phyloP scores from a whole-genome alignment of 148 eudicot genomes.

The Cornus controversa region DNA sequence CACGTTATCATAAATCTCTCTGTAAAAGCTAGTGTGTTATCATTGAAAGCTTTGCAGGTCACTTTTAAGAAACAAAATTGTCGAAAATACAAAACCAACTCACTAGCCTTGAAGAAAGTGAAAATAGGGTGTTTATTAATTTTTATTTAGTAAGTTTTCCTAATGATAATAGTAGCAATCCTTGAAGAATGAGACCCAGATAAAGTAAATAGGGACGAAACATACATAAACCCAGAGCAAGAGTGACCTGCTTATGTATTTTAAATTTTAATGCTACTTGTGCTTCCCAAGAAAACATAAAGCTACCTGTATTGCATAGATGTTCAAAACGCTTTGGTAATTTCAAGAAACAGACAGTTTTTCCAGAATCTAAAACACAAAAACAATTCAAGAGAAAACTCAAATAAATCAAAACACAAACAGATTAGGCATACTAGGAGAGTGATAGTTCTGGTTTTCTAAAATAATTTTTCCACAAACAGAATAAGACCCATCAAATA shows the following conservation, averaged over 20 bases:
- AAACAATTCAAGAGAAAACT: not conserved
- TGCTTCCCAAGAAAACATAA: slow-evolving; percentile 2
- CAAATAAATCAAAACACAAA: not conserved
- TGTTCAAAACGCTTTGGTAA: not conserved
- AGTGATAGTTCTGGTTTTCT: not conserved
- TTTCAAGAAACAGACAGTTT: slow-evolving; percentile 6
- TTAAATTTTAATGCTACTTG: not conserved
- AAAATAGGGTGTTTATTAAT: not conserved
- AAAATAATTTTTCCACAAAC: too few species aligned
- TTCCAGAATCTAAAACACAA: not conserved
- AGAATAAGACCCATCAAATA: too few species aligned
- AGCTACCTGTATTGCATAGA: not conserved
- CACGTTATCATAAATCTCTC: not conserved
- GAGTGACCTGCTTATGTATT: slow-evolving; percentile 3
- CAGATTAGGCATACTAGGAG: not conserved
- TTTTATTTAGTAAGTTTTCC: not conserved
- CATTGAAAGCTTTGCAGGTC: not conserved
- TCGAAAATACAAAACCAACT: not conserved
- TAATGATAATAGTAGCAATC: not conserved
- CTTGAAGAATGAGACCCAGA: not conserved
- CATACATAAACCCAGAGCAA: slow-evolving; percentile 11
- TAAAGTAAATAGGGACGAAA: not conserved
- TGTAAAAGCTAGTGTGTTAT: not conserved
- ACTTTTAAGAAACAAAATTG: not conserved
- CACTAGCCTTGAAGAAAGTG: not conserved